A percentile compares a stretch with the other conserved stretches of the same genome.
These are phyloP conservation scores for Schizothecium vesticola DNA, from an alignment of 495 filamentous ascomycete species.

Conservation along the genomic window DNA sequence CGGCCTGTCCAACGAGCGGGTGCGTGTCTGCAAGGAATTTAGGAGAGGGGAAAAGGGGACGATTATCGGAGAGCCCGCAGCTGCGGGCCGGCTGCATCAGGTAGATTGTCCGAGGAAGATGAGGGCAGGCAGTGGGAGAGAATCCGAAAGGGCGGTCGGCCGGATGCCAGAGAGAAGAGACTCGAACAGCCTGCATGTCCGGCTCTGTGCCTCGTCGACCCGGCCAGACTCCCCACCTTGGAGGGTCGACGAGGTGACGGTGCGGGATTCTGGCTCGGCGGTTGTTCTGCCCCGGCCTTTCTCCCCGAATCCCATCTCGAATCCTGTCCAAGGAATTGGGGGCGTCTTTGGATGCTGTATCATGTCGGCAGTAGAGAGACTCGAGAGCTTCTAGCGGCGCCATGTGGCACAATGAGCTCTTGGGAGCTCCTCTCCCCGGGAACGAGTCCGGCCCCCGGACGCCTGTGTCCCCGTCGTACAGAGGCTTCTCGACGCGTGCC, in stretches of 20 bases:
- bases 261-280: background rate
- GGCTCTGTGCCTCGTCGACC: background rate
- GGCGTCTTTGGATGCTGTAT: background rate
- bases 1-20: background rate
- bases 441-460: slow-evolving; percentile 12
- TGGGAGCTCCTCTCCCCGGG: background rate
- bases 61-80: slow-evolving; percentile 5
- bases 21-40: background rate
- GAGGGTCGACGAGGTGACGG: background rate
- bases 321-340: background rate
- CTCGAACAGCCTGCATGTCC: no score
- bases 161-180: background rate
- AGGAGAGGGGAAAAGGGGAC: background rate
- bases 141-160: slow-evolving; percentile 6
- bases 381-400: background rate
- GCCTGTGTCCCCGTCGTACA: slow-evolving; percentile 13
- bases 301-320: background rate
- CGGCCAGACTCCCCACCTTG: no score
- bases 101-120: slow-evolving; percentile 5
- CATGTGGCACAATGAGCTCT: background rate
- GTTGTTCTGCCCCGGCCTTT: background rate
- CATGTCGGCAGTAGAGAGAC: background rate
- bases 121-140: background rate
- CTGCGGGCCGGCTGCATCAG: slow-evolving; percentile 10
- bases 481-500: slow-evolving; percentile 13